Percentiles rank a stretch among this genome's conserved stretches.
Evolutionary conservation across 805 yeast species (phyloP).

Genomic region (Tetrapisispora iriomotensis): DNA sequence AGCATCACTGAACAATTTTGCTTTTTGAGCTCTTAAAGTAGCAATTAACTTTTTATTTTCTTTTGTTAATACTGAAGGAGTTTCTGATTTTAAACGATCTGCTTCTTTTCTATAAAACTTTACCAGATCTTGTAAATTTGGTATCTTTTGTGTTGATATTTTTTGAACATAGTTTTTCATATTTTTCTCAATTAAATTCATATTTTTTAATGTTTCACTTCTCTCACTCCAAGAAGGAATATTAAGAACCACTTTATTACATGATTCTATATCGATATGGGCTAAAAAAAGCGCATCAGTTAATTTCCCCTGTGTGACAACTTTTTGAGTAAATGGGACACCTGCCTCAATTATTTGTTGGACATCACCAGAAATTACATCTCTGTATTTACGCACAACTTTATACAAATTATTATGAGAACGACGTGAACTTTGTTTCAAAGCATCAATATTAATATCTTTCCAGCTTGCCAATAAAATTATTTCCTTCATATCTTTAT

Average conservation of each 20-base stretch:
- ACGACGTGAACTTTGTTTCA: slow-evolving; percentile 85
- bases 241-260: slow-evolving; percentile 21
- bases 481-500: slow-evolving; percentile 75
- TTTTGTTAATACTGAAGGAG: slow-evolving; percentile 62
- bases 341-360: slow-evolving; percentile 53
- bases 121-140: slow-evolving; percentile 47
- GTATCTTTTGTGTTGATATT: slow-evolving; percentile 30
- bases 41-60: slow-evolving; percentile 65
- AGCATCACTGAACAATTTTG: slow-evolving; percentile 65
- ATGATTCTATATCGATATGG: slow-evolving; percentile 7
- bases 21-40: slow-evolving; percentile 71
- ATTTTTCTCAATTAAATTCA: slow-evolving; percentile 41
- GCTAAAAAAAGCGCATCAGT: background rate
- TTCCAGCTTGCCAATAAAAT: slow-evolving; percentile 93
- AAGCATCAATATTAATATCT: slow-evolving; percentile 86
- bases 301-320: slow-evolving; percentile 5
- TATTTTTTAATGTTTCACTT: slow-evolving; percentile 46
- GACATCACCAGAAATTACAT: slow-evolving; percentile 43
- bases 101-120: slow-evolving; percentile 45
- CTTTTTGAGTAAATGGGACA: slow-evolving; percentile 19
- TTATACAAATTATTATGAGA: slow-evolving; percentile 83
- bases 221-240: slow-evolving; percentile 46
- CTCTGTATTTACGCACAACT: slow-evolving; percentile 71
- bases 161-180: slow-evolving; percentile 41
- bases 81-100: slow-evolving; percentile 57